Evolutionary conservation across 2,329 filamentous ascomycete species (phyloP).

Genomic region (Metarhizium album): DNA sequence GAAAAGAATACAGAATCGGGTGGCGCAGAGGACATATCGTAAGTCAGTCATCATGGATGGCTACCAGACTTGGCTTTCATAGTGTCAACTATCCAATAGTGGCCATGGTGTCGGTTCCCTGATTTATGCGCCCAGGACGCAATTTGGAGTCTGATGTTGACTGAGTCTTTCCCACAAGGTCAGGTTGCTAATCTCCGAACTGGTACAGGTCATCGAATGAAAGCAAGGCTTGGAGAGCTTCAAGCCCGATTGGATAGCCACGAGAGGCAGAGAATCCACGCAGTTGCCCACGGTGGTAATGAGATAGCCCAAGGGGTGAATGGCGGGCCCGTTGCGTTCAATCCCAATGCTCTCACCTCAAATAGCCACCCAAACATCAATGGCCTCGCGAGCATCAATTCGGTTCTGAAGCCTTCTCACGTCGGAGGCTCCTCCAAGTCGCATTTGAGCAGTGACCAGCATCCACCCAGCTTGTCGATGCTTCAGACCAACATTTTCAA

Average conservation of each 20-base stretch:
- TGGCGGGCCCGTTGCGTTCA: not conserved
- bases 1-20: conserved; percentile 10
- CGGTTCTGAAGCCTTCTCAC: not conserved
- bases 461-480: conserved; percentile 1
- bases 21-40: conserved; percentile 17
- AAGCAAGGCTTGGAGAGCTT: conserved; percentile 19
- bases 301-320: not conserved
- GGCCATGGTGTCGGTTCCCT: not conserved
- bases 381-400: not conserved
- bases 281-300: not conserved
- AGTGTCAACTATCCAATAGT: not conserved
- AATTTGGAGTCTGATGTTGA: not conserved
- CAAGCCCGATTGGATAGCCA: conserved; percentile 19
- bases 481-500: conserved; percentile 10
- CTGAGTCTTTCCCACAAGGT: not conserved
- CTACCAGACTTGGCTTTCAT: too few relatives aligned
- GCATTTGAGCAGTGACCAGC: conserved; percentile 6
- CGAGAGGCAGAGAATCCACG: conserved; percentile 11
- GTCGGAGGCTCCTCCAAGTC: conserved; percentile 6
- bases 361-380: not conserved
- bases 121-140: not conserved
- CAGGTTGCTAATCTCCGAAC: not conserved
- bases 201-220: conserved; percentile 19
- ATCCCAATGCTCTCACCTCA: not conserved
- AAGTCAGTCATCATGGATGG: conserved; percentile 5